Base-by-base conservation (phyloP, 148 eudicot species). In the Mesembryanthemum crystallinum region DNA sequence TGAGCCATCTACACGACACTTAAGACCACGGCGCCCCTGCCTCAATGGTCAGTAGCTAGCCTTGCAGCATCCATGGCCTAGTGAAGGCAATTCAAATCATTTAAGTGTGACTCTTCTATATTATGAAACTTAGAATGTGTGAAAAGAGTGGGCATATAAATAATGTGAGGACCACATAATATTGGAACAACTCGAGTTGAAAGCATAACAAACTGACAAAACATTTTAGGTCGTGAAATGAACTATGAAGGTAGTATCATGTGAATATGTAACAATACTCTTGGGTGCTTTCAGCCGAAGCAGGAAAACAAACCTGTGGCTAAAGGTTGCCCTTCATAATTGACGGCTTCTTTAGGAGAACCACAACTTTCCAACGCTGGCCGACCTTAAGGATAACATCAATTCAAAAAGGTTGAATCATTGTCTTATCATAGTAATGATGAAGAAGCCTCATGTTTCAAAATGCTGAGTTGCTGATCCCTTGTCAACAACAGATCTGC, bases 281-380 rank as follows among this genome's bases (percentile, higher is more conserved):
- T 30, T 52, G 14, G 45, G 27, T 29, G 77, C 20, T 63, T 47
- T 10, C 23, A 63, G 4, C 58, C 42, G 58, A 61, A 61, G 60
- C 58, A 39, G 67, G 59, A 35, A 37, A 65, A 61, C 69, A 30
- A 74, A 74, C 77, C 60, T 74, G 69, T 37, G 28, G 57, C 55
- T 37, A 37, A 42, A 51, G 39, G 58, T 43, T 73, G 43, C 28
- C 58, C 65, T 28, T 45, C 25, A 29, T 23, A 28, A 12, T n/a
- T 24, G 39, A 58, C 30, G 37, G 24, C 49, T 73, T 25, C 49
- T 39, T 15, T 28, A 49, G 12, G 49, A 12, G 35, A 42, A 45
- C 69, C 47, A 45, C 65, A 21, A 73, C 54, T 43, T 27, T 47
- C 69, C 27, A 42, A 61, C 62, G 77, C 58, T 73, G 77, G 69